A percentile compares a stretch with the other conserved stretches of the same genome.
phyloP scores from a whole-genome alignment of 1,284 basidiomycete genomes.

The Mycena sp. region DNA sequence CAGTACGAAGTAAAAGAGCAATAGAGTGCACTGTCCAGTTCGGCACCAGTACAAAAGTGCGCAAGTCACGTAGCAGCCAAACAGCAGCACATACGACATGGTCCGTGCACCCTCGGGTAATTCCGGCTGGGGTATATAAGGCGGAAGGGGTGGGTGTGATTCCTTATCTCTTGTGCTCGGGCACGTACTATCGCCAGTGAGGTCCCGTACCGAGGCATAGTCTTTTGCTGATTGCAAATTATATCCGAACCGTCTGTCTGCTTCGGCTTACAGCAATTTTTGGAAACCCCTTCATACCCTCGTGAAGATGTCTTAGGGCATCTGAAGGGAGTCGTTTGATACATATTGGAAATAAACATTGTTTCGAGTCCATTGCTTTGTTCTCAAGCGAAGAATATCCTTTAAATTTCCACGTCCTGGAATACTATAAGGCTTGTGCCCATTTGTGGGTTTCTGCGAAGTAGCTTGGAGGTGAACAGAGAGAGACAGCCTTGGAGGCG shows the following conservation, averaged over 20 bases:
- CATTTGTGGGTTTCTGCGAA: no score
- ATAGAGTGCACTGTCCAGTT: no score
- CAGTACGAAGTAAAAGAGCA: slow-evolving; percentile 21
- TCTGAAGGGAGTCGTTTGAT: slow-evolving; percentile 12
- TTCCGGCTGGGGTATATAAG: slow-evolving; percentile 1
- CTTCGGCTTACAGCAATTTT: slow-evolving; percentile 86
- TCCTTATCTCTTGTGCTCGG: slow-evolving; percentile 87
- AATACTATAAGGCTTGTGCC: no score
- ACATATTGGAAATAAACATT: not conserved
- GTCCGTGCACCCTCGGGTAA: slow-evolving; percentile 3
- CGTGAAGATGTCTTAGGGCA: slow-evolving; percentile 2
- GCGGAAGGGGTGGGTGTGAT: not conserved
- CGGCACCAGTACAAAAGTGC: no score
- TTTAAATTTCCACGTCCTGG: no score
- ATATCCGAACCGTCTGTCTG: slow-evolving; percentile 86
- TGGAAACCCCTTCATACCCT: slow-evolving; percentile 53
- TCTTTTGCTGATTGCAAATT: slow-evolving; percentile 96
- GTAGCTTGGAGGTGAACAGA: no score
- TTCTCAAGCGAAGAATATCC: no score
- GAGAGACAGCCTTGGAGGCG: no score
- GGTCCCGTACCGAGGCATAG: slow-evolving; percentile 91
- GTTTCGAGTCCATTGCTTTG: no score
- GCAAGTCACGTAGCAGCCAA: not conserved
- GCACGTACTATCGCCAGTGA: slow-evolving; percentile 93
- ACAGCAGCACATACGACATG: not conserved